Evolutionary conservation across 2,329 filamentous ascomycete genomes (phyloP).

Genomic region (Sclerotiophoma versabilis): DNA sequence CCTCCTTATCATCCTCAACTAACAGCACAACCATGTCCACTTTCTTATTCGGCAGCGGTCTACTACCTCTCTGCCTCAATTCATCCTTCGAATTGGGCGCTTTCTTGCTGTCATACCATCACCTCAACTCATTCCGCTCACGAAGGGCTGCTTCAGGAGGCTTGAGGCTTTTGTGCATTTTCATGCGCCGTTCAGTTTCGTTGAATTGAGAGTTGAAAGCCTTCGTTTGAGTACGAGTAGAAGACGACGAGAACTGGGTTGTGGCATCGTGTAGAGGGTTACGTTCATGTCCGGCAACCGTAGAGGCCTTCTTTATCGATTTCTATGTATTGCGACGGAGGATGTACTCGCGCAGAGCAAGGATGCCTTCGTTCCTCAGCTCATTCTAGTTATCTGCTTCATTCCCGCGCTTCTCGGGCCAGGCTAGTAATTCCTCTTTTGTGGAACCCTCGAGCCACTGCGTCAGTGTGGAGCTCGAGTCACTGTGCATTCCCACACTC

Average conservation of each 20-base stretch:
- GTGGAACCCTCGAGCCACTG: not conserved
- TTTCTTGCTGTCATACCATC: not conserved
- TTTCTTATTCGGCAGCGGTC: not conserved
- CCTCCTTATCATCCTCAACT: not conserved
- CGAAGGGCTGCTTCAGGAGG: not conserved
- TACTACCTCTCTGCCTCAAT: not conserved
- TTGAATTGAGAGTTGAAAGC: not conserved
- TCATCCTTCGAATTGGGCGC: not conserved
- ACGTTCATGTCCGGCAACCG: too few species aligned
- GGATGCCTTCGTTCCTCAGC: not conserved
- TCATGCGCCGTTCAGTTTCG: not conserved
- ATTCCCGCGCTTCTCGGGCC: not conserved
- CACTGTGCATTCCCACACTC: not conserved
- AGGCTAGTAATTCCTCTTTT: not conserved
- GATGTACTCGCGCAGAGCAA: not conserved
- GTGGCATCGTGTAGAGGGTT: too few species aligned
- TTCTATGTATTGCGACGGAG: too few species aligned
- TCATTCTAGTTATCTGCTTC: not conserved
- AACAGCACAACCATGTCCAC: not conserved
- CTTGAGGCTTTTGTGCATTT: not conserved
- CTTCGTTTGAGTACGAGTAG: not conserved
- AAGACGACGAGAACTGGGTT: not conserved
- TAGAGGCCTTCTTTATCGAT: not conserved
- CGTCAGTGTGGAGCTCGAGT: not conserved
- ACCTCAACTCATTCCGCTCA: not conserved